A percentile compares a stretch with the other conserved stretches of the same genome.
Evolutionary conservation across 805 yeast species (phyloP).

Genomic region (Yarrowia divulgata): DNA sequence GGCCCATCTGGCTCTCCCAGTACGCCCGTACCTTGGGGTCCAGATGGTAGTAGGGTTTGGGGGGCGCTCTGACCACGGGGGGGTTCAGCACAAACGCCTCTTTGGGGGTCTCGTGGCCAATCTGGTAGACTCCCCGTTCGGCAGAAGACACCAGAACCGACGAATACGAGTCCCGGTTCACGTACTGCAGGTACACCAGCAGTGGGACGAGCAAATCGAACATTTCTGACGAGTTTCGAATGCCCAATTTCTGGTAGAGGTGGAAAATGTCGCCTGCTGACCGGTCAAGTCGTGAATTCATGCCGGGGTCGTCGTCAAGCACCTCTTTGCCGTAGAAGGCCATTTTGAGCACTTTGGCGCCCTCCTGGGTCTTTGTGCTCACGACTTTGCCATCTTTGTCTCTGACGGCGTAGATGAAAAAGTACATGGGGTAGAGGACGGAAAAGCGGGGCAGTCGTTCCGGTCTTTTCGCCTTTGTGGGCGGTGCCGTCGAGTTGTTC

Average conservation of each 20-base stretch:
- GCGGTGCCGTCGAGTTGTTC: not conserved
- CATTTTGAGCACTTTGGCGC: conserved; percentile 36
- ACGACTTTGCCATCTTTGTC: conserved; percentile 30
- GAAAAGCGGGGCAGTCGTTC: conserved; percentile 33
- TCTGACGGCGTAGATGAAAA: conserved; percentile 31
- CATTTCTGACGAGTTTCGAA: conserved; percentile 32
- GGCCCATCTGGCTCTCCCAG: conserved; percentile 29
- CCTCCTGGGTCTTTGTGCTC: conserved; percentile 25
- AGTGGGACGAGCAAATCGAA: conserved; percentile 26
- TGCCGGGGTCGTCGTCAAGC: conserved; percentile 31
- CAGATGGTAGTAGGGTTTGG: conserved; percentile 24
- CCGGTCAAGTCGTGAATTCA: conserved; percentile 28
- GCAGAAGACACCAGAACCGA: conserved; percentile 10
- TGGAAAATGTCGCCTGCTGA: conserved; percentile 31
- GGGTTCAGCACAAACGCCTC: conserved; percentile 23
- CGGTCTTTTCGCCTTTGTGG: conserved; percentile 16
- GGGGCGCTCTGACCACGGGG: not conserved
- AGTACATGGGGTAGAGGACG: conserved; percentile 36
- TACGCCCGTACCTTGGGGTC: conserved; percentile 31
- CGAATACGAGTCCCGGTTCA: conserved; percentile 34
- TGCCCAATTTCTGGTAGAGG: conserved; percentile 28
- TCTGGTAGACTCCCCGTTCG: conserved; percentile 30
- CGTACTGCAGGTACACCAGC: conserved; percentile 31
- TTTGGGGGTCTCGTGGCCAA: conserved; percentile 30
- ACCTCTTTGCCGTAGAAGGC: conserved; percentile 36